Conservation (phyloP, 1,284 basidiomycete species). For the Trametes sp. region DNA sequence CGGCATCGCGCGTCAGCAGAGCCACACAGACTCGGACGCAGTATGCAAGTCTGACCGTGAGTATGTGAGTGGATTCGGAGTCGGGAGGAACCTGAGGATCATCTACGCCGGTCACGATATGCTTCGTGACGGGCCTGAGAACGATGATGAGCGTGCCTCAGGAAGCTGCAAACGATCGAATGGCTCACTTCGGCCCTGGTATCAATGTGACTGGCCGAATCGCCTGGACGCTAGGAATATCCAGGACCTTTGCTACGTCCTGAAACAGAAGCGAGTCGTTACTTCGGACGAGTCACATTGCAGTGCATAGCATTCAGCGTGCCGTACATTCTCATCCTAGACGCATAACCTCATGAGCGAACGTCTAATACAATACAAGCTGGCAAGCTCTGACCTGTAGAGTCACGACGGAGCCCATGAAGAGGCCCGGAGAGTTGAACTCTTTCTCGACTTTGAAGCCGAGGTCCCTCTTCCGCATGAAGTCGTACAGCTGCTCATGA, state of each 20-base stretch:
- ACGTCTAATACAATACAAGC: no score
- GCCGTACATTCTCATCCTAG: conserved; percentile 22
- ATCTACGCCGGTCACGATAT: conserved; percentile 40
- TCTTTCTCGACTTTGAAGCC: conserved; percentile 49
- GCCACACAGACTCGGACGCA: conserved; percentile 11
- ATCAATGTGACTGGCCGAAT: conserved; percentile 42
- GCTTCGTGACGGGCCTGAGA: conserved; percentile 39
- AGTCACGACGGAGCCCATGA: conserved; percentile 53
- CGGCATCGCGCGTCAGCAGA: background rate
- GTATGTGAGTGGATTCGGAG: conserved; percentile 44
- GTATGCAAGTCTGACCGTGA: conserved; percentile 37
- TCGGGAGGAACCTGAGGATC: conserved; percentile 47
- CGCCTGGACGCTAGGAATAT: conserved; percentile 40
- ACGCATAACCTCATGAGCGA: background rate
- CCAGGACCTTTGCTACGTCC: conserved; percentile 36
- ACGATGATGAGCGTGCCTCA: background rate
- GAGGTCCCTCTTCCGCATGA: conserved; percentile 46
- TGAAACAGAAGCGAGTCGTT: conserved; percentile 7
- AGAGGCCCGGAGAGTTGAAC: conserved; percentile 51
- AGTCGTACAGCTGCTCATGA: conserved; percentile 48
- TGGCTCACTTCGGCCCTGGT: conserved; percentile 37
- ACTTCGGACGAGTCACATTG: background rate
- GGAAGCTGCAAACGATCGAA: background rate
- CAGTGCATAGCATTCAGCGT: background rate
- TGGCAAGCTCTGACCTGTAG: conserved; percentile 37